Base-by-base conservation (phyloP, 2,329 filamentous ascomycete species). In the Fusarium cyanostomum region DNA sequence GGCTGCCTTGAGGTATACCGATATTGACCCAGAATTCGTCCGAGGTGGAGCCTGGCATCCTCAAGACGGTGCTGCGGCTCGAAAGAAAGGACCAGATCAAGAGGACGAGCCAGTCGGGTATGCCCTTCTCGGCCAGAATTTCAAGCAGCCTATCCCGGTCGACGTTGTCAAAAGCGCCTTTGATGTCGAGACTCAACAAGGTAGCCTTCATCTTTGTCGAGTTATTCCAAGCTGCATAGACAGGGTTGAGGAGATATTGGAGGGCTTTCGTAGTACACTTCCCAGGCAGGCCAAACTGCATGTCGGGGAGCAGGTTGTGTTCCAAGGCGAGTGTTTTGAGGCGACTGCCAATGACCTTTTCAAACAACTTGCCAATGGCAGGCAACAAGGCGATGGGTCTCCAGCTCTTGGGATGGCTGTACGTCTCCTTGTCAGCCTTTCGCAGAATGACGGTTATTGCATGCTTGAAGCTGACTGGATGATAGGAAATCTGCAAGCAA, bases 1-100 rank as follows among this genome's bases (percentile, higher is more conserved):
- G 53, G 1, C 38, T 46, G 3, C 58, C 61, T 30, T 64, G 58
- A 4, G 58, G 57, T 8, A 64, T 49, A 8, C 61, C 58, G 9
- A 46, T 53, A 39, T 62, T 55, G 24, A 54, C 15, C 8, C 16
- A 52, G 10, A 58, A 58, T 1, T 8, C 7, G 0, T 34, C 6
- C 7, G 58, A 50, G 1, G 31, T 43, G 9, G 37, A 41, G 2
- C 34, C 26, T 1, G 53, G 58, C 7, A 64, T 24, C n/a, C 37
- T 38, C 7, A 62, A 9, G 13, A 31, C 12, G 10, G 46, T 59
- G 4, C 18, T 28, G 6, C 58, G 43, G 11, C 24, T 8, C 3
- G 43, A 52, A 3, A 62, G 49, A 15, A 64, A 64, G 2, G 50
- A 62, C 13, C 37, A 38, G 1, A 49, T 34, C 8, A 44, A 13